phyloP scores from a whole-genome alignment of 768 basidiomycete species.

The Pulveroboletus ravenelii region DNA sequence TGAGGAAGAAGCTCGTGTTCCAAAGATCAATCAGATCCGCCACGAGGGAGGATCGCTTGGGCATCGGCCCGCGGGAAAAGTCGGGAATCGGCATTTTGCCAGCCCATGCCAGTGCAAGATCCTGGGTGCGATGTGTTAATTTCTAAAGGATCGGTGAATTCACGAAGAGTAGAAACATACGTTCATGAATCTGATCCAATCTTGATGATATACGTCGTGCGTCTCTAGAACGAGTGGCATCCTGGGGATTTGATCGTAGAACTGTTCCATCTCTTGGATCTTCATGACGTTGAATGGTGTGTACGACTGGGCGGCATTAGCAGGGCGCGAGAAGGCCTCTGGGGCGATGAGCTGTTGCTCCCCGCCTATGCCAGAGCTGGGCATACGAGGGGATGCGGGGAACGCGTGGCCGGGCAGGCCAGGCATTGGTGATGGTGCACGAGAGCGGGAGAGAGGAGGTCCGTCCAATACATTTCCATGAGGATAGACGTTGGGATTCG shows the following conservation, averaged over 20 bases:
- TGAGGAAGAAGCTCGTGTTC: conserved; percentile 72
- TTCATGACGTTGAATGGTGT: conserved; percentile 66
- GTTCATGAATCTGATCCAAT: conserved; percentile 78
- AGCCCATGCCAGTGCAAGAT: conserved; percentile 70
- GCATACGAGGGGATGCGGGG: conserved; percentile 28
- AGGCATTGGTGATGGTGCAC: conserved; percentile 54
- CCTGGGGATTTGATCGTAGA: conserved; percentile 59
- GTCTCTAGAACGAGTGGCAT: conserved; percentile 69
- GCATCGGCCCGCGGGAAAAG: conserved; percentile 42
- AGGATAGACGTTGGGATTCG: conserved; percentile 42
- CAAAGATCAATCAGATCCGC: conserved; percentile 76
- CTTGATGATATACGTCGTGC: conserved; percentile 73
- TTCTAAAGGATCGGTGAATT: too few species aligned
- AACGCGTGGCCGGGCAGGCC: conserved; percentile 31
- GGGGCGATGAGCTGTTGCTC: conserved; percentile 51
- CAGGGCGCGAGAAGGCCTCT: conserved; percentile 69
- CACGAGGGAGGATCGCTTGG: conserved; percentile 54
- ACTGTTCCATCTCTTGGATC: conserved; percentile 73
- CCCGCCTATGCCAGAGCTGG: conserved; percentile 13
- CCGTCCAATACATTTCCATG: conserved; percentile 55
- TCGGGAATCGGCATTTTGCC: conserved; percentile 67
- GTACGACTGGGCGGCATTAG: conserved; percentile 63
- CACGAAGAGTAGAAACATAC: conserved; percentile 35
- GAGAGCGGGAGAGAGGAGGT: conserved; percentile 39
- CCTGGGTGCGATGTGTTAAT: conserved; percentile 36